Evolutionary conservation across 73 alveolate genomes (phyloP).

Genomic region (Paramecium primaurelia): DNA sequence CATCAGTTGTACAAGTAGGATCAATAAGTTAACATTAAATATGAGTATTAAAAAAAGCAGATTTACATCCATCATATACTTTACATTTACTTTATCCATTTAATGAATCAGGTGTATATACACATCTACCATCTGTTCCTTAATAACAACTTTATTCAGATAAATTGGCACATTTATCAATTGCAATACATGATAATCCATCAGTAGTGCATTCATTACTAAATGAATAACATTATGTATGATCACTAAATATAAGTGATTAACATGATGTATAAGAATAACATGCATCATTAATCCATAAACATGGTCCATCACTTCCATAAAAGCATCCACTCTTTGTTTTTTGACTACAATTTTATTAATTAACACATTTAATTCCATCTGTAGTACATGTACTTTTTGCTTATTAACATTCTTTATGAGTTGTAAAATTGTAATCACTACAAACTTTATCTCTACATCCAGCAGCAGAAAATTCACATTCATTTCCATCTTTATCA

Average conservation of each 20-base stretch:
- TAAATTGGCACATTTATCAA: not conserved
- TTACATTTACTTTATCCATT: not conserved
- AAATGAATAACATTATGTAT: not conserved
- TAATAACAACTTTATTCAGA: not conserved
- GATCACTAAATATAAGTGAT: not conserved
- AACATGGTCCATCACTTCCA: conserved; percentile 49
- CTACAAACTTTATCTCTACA: conserved; percentile 42
- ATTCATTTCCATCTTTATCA: conserved; percentile 24
- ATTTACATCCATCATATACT: not conserved
- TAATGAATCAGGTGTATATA: not conserved
- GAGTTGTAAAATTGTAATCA: conserved; percentile 9
- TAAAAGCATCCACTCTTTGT: not conserved
- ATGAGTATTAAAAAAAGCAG: not conserved
- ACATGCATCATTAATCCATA: conserved; percentile 25
- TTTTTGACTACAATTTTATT: not conserved
- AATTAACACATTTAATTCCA: conserved; percentile 19
- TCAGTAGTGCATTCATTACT: conserved; percentile 10
- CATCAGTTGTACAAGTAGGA: conserved; percentile 14
- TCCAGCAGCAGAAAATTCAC: conserved; percentile 1
- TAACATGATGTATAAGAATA: not conserved
- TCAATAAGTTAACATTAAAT: not conserved
- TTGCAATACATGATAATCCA: not conserved
- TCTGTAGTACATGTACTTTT: conserved; percentile 15
- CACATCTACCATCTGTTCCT: conserved; percentile 46
- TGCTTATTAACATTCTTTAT: not conserved